Evolutionary conservation across 2,329 filamentous ascomycete species (phyloP), one percentile per base, ranked within the genome.

Genomic region (Neonectria neomacrospora): DNA sequence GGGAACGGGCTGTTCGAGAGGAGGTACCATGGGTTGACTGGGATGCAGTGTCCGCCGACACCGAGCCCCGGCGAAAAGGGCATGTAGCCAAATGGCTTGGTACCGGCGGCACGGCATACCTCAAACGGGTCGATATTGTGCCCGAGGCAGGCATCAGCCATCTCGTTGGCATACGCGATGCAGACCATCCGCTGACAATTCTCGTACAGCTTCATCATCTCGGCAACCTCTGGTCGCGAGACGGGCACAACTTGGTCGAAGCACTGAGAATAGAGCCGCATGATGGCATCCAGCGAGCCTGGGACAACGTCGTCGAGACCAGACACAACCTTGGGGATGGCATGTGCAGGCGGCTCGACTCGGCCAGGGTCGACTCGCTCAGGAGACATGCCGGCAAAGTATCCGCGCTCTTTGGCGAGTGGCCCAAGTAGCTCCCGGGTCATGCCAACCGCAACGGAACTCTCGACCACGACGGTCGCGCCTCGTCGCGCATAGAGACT

Each of bases 161-260:
- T 86, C 64, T 87, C 85, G 66, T 86, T 86, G 59, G 80, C 83
- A 59, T 83, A 87, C 0, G 85, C 83, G 34, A 86, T 85, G 68
- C 79, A 80, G 12, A 87, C 75, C 81, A 85, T 86, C 2, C 85
- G 79, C 70, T 86, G 83, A 69, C 85, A 87, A 70, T 87, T 87
- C 63, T 87, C 85, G 68, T 86, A 87, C 12, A 87, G 75, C 74
- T 87, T 87, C 65, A 81, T 84, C 83, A 87, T 86, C 72, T 87
- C 85, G 1, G 85, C 85, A 1, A 86, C 83, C 67, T 87, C 85
- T 1, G 85, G 84, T 30, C 73, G 75, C 11, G 82, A 83, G 30
- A 86, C 84, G 0, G 81, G 78, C 7, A 86, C 77, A 6, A 86
- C 76, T 0, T 74, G 71, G 53, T 84, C 76, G 64, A 86, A 86